Percentiles rank a stretch among this genome's conserved stretches.
Conservation (phyloP, 2,329 filamentous ascomycete genomes). For the Coniella lustricola region DNA sequence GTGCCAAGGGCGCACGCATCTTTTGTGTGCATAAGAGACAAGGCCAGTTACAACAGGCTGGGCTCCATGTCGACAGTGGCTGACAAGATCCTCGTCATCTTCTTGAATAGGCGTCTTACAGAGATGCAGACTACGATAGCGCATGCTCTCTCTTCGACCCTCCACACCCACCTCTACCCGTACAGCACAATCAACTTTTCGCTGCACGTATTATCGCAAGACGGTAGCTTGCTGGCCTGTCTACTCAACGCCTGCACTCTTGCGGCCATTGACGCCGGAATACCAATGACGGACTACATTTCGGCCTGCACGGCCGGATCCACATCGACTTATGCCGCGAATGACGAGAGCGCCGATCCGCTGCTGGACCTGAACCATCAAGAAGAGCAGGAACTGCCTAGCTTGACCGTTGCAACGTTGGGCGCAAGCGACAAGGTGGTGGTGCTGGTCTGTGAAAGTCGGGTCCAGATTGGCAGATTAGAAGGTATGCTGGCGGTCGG, state of each 20-base stretch:
- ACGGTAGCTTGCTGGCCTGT: slow-evolving; percentile 83
- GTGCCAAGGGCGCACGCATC: too few relatives aligned
- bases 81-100: too few relatives aligned
- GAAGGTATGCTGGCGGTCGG: slow-evolving; percentile 92
- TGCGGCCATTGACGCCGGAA: slow-evolving; percentile 86
- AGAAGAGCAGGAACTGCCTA: slow-evolving; percentile 84
- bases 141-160: slow-evolving; percentile 65
- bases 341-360: slow-evolving; percentile 66
- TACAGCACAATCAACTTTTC: slow-evolving; percentile 78
- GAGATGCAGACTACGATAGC: slow-evolving; percentile 77
- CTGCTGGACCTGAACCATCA: slow-evolving; percentile 71
- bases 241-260: slow-evolving; percentile 88
- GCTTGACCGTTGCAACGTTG: slow-evolving; percentile 76
- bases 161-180: slow-evolving; percentile 85
- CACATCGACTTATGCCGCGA: slow-evolving; percentile 57
- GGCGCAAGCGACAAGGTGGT: slow-evolving; percentile 68
- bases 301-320: slow-evolving; percentile 82
- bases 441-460: slow-evolving; percentile 78
- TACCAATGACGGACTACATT: slow-evolving; percentile 91
- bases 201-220: slow-evolving; percentile 80
- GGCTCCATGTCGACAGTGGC: too few relatives aligned
- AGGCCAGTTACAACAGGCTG: too few relatives aligned
- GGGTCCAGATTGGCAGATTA: slow-evolving; percentile 71
- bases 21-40: too few relatives aligned
- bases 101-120: slow-evolving; percentile 56